phyloP scores from a whole-genome alignment of 768 basidiomycete genomes.

The Podaxis sp. region DNA sequence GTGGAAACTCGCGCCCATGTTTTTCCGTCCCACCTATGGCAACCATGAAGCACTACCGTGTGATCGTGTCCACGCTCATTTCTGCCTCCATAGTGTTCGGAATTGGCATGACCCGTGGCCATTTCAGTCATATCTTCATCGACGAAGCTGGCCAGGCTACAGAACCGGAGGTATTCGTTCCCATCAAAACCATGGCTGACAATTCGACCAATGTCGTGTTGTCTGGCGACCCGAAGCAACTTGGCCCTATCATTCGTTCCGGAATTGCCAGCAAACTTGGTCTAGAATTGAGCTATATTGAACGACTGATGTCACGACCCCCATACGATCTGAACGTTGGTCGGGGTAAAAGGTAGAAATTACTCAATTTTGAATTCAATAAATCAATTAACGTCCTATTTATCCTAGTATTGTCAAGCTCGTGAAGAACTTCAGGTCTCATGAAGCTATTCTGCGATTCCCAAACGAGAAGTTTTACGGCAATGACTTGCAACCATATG shows the following conservation, averaged over 20 bases:
- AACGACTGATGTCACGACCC: slow-evolving; percentile 42
- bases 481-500: slow-evolving; percentile 46
- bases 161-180: slow-evolving; percentile 61
- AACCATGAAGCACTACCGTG: slow-evolving; percentile 37
- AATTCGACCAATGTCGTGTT: slow-evolving; percentile 52
- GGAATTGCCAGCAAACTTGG: slow-evolving; percentile 51
- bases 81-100: slow-evolving; percentile 54
- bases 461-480: slow-evolving; percentile 60
- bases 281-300: slow-evolving; percentile 55
- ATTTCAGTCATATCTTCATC: slow-evolving; percentile 65
- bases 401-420: slow-evolving; percentile 54
- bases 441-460: slow-evolving; percentile 53
- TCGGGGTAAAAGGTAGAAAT: slow-evolving; percentile 26
- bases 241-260: slow-evolving; percentile 66
- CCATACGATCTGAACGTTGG: slow-evolving; percentile 15
- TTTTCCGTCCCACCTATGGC: slow-evolving; percentile 37
- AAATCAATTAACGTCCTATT: not conserved
- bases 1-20: slow-evolving; percentile 21
- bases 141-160: slow-evolving; percentile 74
- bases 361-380: slow-evolving; percentile 1
- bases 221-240: slow-evolving; percentile 68
- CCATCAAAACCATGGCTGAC: slow-evolving; percentile 57
- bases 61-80: slow-evolving; percentile 63
- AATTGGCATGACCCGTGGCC: slow-evolving; percentile 54
- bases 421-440: slow-evolving; percentile 62